Conservation (phyloP, 2,329 filamentous ascomycete genomes). For the Fusarium sulawesiense region DNA sequence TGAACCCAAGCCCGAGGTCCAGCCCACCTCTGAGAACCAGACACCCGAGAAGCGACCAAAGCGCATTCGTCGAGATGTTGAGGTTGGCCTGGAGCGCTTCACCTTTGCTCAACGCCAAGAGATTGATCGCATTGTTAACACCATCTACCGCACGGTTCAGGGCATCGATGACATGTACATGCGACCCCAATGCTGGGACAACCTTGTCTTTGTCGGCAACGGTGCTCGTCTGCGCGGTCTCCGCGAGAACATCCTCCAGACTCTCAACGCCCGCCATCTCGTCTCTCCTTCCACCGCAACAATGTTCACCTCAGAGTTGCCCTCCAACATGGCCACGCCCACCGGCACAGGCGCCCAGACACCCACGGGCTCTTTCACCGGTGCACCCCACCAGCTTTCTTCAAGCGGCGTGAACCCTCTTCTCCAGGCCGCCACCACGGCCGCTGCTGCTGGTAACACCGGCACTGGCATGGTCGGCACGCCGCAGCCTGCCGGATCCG, state of each 20-base stretch:
- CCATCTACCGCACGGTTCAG: conserved; percentile 85
- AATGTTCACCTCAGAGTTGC: conserved; percentile 96
- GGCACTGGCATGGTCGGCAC: conserved; percentile 55
- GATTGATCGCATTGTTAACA: conserved; percentile 84
- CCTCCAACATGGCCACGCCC: conserved; percentile 92
- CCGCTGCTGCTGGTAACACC: conserved; percentile 62
- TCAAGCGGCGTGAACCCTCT: conserved; percentile 83
- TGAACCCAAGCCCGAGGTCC: conserved; percentile 34
- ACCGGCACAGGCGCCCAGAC: conserved; percentile 92
- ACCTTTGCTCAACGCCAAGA: conserved; percentile 75
- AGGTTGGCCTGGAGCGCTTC: conserved; percentile 82
- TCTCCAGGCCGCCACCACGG: conserved; percentile 88
- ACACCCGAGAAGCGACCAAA: conserved; percentile 62
- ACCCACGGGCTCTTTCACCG: conserved; percentile 74
- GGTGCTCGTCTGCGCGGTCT: conserved; percentile 81
- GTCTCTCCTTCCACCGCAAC: conserved; percentile 93
- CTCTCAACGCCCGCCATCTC: conserved; percentile 83
- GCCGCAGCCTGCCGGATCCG: conserved; percentile 55
- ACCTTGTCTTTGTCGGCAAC: conserved; percentile 90
- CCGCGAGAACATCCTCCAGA: conserved; percentile 86
- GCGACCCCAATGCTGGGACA: conserved; percentile 90
- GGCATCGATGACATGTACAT: conserved; percentile 86
- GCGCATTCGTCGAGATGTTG: conserved; percentile 73
- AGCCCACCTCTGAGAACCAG: conserved; percentile 45
- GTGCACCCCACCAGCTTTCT: conserved; percentile 65